A percentile compares a stretch with the other conserved stretches of the same genome.
Evolutionary conservation across 305 asterid species (phyloP).

Genomic region (Fraxinus angustifolia): DNA sequence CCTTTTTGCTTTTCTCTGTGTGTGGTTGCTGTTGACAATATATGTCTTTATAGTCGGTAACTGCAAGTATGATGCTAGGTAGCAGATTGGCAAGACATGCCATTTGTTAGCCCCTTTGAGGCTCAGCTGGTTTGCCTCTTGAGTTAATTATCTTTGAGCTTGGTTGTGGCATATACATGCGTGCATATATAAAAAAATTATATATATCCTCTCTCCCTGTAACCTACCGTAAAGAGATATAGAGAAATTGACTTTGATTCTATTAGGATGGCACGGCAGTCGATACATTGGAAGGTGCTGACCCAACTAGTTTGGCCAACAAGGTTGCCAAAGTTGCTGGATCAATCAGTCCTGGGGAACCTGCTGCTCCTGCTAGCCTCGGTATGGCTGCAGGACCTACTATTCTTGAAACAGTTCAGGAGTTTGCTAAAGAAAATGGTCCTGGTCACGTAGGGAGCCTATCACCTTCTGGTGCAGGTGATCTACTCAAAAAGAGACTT

Average conservation of each 20-base stretch:
- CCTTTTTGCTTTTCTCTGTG: background rate
- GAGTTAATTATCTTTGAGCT: background rate
- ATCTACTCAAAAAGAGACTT: constrained; percentile 46
- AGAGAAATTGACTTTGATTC: constrained; percentile 17
- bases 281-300: constrained; percentile 92
- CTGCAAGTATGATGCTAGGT: background rate
- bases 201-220: background rate
- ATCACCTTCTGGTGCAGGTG: constrained; percentile 32
- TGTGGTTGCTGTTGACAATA: background rate
- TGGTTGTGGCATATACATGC: background rate
- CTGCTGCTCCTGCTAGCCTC: constrained; percentile 96
- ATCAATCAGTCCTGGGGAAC: constrained; percentile 56
- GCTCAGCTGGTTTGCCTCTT: background rate
- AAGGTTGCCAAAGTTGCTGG: constrained; percentile 95
- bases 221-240: background rate
- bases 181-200: background rate
- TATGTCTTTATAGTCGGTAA: background rate
- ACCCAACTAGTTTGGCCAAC: constrained; percentile 94
- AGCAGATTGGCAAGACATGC: background rate
- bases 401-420: constrained; percentile 78
- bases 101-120: background rate
- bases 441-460: constrained; percentile 36
- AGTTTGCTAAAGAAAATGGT: constrained; percentile 53
- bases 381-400: constrained; percentile 98
- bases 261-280: constrained; percentile 70